phyloP scores from a whole-genome alignment of 768 basidiomycete species.

The Suillus subluteus region DNA sequence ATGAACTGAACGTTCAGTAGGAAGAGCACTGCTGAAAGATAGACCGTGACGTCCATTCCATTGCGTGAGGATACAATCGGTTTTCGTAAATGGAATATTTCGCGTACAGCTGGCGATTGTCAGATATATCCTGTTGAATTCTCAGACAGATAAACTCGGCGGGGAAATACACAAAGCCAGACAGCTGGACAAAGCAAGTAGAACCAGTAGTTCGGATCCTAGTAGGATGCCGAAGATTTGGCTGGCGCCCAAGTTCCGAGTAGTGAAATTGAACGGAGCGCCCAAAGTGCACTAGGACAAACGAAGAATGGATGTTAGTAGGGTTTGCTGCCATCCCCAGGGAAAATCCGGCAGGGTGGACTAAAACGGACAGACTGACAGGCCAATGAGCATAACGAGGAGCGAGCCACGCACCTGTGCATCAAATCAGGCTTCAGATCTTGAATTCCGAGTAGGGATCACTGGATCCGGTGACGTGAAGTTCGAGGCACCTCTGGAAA shows the following conservation, averaged over 20 bases:
- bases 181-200: background rate
- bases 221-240: background rate
- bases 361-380: background rate
- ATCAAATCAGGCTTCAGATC: slow-evolving; percentile 7
- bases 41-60: background rate
- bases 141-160: background rate
- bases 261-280: background rate
- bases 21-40: background rate
- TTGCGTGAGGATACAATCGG: background rate
- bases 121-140: background rate
- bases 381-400: background rate
- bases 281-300: slow-evolving; percentile 2
- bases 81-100: background rate
- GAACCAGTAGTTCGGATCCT: background rate
- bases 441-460: background rate
- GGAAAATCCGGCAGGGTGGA: background rate
- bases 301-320: background rate
- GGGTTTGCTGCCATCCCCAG: background rate
- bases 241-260: background rate
- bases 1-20: background rate
- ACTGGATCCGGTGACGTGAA: background rate
- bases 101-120: background rate
- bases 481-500: background rate
- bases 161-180: background rate
- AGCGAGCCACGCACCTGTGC: background rate